A percentile compares a stretch with the other conserved stretches of the same genome.
Conservation (phyloP, 169 alveolate species). For the Plasmodium malariae region DNA sequence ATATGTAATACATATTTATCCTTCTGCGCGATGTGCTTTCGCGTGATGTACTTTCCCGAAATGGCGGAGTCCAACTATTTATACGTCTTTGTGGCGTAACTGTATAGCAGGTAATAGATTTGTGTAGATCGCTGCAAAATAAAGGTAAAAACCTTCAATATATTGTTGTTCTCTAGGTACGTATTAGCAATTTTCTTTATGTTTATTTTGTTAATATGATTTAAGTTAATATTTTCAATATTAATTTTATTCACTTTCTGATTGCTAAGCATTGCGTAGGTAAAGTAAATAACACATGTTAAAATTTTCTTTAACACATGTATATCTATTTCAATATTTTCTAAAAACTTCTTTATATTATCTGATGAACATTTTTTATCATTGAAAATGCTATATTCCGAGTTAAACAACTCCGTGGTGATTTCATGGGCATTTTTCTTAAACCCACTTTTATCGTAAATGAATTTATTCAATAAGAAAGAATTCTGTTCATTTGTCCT, state of each 20-base stretch:
- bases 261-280: conserved; percentile 63
- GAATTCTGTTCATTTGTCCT: too few relatives aligned
- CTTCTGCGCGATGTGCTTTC: neutral
- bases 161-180: conserved; percentile 50
- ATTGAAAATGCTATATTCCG: conserved; percentile 23
- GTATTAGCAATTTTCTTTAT: conserved; percentile 45
- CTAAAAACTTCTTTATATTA: conserved; percentile 37
- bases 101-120: conserved; percentile 42
- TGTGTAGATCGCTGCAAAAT: conserved; percentile 70
- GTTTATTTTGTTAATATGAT: conserved; percentile 52
- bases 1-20: neutral
- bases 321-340: conserved; percentile 65
- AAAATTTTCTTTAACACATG: conserved; percentile 51
- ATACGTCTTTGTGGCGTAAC: conserved; percentile 15
- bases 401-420: conserved; percentile 37
- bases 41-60: neutral
- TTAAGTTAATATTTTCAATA: conserved; percentile 53
- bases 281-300: conserved; percentile 63
- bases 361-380: conserved; percentile 6
- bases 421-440: conserved; percentile 40
- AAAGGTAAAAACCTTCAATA: conserved; percentile 47
- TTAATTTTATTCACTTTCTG: conserved; percentile 55
- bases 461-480: neutral
- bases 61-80: neutral
- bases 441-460: neutral